Conservation (phyloP, 805 yeast genomes). For the Sungouiozyma intestinalis region DNA sequence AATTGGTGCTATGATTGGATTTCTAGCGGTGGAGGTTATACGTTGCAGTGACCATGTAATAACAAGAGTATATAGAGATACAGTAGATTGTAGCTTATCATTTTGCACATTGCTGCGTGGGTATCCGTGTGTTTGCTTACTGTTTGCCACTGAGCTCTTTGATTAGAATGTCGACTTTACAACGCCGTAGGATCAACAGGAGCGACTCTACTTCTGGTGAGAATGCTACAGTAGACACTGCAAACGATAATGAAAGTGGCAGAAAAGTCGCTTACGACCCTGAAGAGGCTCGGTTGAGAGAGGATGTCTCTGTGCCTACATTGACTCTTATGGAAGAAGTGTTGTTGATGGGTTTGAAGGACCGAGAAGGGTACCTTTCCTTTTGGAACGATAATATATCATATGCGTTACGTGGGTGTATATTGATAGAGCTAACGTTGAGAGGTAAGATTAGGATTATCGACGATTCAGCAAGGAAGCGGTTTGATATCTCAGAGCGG, state of each 20-base stretch:
- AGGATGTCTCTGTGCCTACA: constrained; percentile 44
- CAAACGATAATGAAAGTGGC: constrained; percentile 13
- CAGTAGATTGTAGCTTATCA: too few species aligned
- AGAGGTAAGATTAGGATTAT: constrained; percentile 82
- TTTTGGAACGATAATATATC: constrained; percentile 98
- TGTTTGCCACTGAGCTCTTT: neutral
- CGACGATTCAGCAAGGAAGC: constrained; percentile 83
- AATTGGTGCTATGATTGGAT: neutral
- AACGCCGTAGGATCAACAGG: constrained; percentile 64
- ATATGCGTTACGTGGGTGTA: constrained; percentile 91
- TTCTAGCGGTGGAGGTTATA: neutral
- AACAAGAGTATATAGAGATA: too few species aligned
- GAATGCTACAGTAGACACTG: constrained; percentile 9
- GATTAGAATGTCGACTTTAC: constrained; percentile 43
- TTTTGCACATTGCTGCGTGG: too few species aligned
- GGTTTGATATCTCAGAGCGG: constrained; percentile 82
- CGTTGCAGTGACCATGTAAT: too few species aligned
- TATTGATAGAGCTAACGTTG: constrained; percentile 81
- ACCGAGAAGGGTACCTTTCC: constrained; percentile 89
- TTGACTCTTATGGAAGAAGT: constrained; percentile 96
- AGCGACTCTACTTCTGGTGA: constrained; percentile 17
- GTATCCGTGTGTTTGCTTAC: too few species aligned
- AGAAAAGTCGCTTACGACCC: constrained; percentile 81
- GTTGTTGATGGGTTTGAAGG: constrained; percentile 82
- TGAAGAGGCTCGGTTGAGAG: constrained; percentile 34